Conservation (phyloP, 129 eudicot genomes). For the Ambrosia trifida region DNA sequence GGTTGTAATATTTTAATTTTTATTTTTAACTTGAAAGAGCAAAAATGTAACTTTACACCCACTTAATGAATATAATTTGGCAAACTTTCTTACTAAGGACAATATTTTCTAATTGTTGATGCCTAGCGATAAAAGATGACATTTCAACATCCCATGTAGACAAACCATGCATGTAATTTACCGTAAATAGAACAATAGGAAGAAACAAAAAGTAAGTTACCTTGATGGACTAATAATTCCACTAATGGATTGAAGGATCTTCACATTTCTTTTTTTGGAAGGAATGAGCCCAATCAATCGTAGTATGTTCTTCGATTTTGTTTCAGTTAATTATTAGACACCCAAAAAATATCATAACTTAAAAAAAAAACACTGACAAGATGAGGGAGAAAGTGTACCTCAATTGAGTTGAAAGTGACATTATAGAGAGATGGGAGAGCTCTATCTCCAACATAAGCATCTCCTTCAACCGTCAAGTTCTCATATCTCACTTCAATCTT, state of each 20-base stretch:
- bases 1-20: no score
- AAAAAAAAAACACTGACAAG: neutral
- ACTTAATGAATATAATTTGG: no score
- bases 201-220: neutral
- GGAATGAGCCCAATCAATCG: conserved; percentile 17
- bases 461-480: conserved; percentile 42
- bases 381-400: conserved; percentile 24
- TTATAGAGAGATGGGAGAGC: conserved; percentile 45
- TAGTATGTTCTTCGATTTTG: conserved; percentile 7
- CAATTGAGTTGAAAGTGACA: conserved; percentile 27
- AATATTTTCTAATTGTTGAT: no score
- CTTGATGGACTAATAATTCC: conserved; percentile 28
- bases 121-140: no score
- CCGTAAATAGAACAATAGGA: no score
- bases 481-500: conserved; percentile 46
- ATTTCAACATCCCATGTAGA: no score
- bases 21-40: no score
- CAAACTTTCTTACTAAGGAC: no score
- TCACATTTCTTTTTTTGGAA: conserved; percentile 24
- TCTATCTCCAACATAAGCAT: conserved; percentile 39
- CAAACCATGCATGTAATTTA: no score
- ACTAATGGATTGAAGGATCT: conserved; percentile 22
- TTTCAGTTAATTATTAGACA: neutral
- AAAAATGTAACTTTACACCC: no score
- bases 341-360: neutral